These are phyloP conservation scores for Mallotus japonicus DNA, from an alignment of 441 rosid genomes.

Conservation along the genomic window DNA sequence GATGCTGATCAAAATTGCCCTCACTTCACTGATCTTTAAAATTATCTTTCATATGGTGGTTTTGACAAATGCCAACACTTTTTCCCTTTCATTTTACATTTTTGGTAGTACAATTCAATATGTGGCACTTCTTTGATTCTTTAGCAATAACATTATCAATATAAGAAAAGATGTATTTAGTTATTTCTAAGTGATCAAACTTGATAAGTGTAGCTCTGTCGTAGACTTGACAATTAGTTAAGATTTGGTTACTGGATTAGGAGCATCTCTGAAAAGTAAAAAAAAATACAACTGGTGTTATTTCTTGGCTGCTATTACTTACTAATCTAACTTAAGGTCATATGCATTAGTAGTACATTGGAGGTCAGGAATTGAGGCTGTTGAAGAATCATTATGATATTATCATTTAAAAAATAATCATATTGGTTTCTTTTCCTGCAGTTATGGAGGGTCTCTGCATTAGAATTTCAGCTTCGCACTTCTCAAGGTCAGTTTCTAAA, in stretches of 20 bases:
- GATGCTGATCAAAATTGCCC: slow-evolving; percentile 20
- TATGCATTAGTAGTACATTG: neutral
- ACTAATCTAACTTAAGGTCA: slow-evolving; percentile 4
- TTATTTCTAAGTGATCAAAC: neutral
- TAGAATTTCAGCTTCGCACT: slow-evolving; percentile 54
- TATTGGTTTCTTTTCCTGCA: slow-evolving; percentile 31
- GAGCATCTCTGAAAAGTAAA: neutral
- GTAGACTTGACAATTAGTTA: neutral
- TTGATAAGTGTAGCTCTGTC: neutral
- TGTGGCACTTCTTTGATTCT: neutral
- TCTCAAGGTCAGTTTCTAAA: slow-evolving; percentile 60
- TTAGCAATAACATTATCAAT: neutral
- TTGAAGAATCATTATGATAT: neutral
- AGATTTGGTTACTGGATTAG: neutral
- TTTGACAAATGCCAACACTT: neutral
- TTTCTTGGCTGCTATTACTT: slow-evolving; percentile 5
- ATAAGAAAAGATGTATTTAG: neutral
- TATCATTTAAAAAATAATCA: slow-evolving; percentile 11
- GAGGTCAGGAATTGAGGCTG: neutral
- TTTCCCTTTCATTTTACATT: neutral
- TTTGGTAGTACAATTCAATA: neutral
- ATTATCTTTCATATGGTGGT: neutral
- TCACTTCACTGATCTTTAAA: slow-evolving; percentile 7
- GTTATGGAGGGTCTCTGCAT: slow-evolving; percentile 66
- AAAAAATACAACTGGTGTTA: neutral